Percentiles rank a stretch among this genome's conserved stretches.
Conservation (phyloP, 2,329 filamentous ascomycete species). For the Neofusicoccum sp. region DNA sequence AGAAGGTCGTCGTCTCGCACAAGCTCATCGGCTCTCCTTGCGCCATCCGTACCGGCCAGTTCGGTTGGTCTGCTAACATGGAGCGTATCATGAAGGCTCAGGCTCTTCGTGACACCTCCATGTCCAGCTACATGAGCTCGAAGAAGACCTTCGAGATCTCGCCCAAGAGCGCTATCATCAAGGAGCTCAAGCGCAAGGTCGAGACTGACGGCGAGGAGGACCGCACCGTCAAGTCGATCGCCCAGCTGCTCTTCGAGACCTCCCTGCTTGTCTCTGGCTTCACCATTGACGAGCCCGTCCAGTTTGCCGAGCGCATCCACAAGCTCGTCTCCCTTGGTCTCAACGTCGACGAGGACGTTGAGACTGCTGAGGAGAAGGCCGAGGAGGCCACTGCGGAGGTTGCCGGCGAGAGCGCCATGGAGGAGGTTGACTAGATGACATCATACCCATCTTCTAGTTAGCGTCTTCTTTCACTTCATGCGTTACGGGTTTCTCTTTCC, state of each 20-base stretch:
- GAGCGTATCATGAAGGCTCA: constrained; percentile 99
- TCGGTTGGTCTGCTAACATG: constrained; percentile 99
- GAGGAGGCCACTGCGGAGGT: constrained; percentile 63
- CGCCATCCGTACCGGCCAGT: constrained; percentile 98
- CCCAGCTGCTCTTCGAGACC: constrained; percentile 97
- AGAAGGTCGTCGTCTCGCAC: constrained; percentile 99
- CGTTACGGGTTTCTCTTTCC: constrained; percentile 12
- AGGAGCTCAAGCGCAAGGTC: constrained; percentile 99
- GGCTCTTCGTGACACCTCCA: constrained; percentile 98
- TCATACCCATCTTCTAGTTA: constrained; percentile 12
- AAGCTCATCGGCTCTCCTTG: constrained; percentile 94
- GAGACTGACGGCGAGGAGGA: constrained; percentile 97
- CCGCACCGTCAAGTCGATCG: constrained; percentile 98
- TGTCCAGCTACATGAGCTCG: constrained; percentile 99
- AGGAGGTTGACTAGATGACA: constrained; percentile 89
- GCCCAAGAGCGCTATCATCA: constrained; percentile 95
- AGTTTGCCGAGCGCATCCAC: constrained; percentile 99
- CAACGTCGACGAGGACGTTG: constrained; percentile 94
- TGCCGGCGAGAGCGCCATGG: constrained; percentile 92
- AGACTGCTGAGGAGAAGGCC: constrained; percentile 63
- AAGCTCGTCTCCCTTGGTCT: constrained; percentile 97
- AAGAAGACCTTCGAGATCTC: constrained; percentile 99
- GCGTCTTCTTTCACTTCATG: constrained; percentile 12
- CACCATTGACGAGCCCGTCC: constrained; percentile 98
- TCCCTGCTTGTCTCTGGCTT: constrained; percentile 98